Conservation (phyloP, 495 filamentous ascomycete species). For the Mytilinidion resinicola region DNA sequence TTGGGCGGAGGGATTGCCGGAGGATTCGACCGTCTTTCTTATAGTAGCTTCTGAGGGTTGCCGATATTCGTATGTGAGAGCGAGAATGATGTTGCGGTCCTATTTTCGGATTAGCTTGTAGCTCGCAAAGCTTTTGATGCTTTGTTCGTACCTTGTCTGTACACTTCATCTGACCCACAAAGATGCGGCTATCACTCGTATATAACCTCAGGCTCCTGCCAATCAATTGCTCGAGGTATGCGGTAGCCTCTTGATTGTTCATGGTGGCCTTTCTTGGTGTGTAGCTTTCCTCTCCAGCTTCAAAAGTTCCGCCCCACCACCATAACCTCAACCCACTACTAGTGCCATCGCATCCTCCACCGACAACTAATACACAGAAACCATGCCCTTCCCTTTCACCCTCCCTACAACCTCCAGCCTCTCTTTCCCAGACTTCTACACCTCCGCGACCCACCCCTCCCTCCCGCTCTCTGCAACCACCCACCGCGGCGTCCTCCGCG, state of each 20-base stretch:
- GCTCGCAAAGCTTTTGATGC: neutral
- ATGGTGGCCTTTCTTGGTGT: constrained; percentile 1
- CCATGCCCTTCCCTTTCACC: constrained; percentile 78
- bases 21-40: constrained; percentile 11
- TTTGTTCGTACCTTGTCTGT: constrained; percentile 67
- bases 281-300: too few relatives aligned
- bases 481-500: constrained; percentile 67
- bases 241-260: constrained; percentile 23
- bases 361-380: constrained; percentile 25
- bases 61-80: constrained; percentile 82
- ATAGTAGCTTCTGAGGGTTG: constrained; percentile 44
- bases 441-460: constrained; percentile 66
- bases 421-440: constrained; percentile 65
- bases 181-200: constrained; percentile 79
- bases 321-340: neutral
- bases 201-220: constrained; percentile 70
- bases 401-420: constrained; percentile 80
- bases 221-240: constrained; percentile 41
- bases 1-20: constrained; percentile 38
- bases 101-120: constrained; percentile 27
- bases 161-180: constrained; percentile 86
- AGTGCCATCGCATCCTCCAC: neutral
- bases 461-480: constrained; percentile 71
- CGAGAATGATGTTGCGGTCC: constrained; percentile 81
- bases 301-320: too few relatives aligned